Evolutionary conservation across 1,284 basidiomycete genomes (phyloP), one percentile per base, ranked within the genome.

Genomic region (Amylostereum areolatum): DNA sequence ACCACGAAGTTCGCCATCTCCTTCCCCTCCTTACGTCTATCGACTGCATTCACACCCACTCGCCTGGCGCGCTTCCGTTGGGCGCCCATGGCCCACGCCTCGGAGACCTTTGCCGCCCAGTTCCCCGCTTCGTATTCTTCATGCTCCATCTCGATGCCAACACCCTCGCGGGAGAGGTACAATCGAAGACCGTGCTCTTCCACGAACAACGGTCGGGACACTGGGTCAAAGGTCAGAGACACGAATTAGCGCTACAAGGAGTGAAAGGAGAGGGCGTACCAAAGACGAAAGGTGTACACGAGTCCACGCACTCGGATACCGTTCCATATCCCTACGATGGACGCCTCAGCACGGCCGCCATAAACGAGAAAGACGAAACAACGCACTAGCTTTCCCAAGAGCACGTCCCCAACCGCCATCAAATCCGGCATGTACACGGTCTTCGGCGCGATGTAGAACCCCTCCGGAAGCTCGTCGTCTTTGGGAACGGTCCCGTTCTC

Each of bases 401-500:
- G 67, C n/a, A 86, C 85, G 61, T 90, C 85, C 5, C 75, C 81
- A 4, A 80, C 72, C 1, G 85, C 85, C 27, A 81, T 88, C 53
- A 91, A 61, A 63, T 89, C 85, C 7, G 87, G 87, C 80, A 91
- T 88, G 63, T 89, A 89, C 35, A 88, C 78, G 57, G 86, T 78
- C 62, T 71, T 74, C 32, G 85, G 85, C 5, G 85, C 85, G 39
- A 88, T 76, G 58, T 78, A 90, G 66, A 89, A 88, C n/a, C 74
- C 73, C 24, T 80, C 75, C 0, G 87, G 87, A 10, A 89, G 62
- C 39, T 68, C 69, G 43, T 70, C 69, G 8, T 66, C 68, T 30
- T 69, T 65, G 30, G 7, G 3, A 11, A 36, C 33, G 3, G 34
- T 18, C 5, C 29, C 24, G 27, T 29, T 29, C 12, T 36, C 41